phyloP scores from a whole-genome alignment of 164 flowering plant genomes.

The Magnolia officinalis region DNA sequence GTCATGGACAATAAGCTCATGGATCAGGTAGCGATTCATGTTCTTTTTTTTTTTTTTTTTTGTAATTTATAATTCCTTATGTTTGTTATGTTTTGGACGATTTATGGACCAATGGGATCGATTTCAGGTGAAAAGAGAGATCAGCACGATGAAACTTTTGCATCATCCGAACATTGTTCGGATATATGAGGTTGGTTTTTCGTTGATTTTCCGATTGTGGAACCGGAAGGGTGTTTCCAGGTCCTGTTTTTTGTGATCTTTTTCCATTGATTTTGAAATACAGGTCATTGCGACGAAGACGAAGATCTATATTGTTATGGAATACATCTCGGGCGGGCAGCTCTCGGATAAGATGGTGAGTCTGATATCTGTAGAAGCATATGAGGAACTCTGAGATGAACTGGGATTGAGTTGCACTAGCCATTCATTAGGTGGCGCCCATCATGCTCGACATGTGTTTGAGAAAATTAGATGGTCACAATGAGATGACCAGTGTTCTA shows the following conservation, averaged over 20 bases:
- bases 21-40: conserved; percentile 37
- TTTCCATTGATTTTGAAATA: neutral
- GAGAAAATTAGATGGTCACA: too few relatives aligned
- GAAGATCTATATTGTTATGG: conserved; percentile 69
- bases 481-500: too few relatives aligned
- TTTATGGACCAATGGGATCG: neutral
- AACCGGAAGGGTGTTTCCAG: neutral
- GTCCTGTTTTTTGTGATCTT: neutral
- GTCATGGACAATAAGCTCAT: conserved; percentile 51
- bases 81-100: neutral
- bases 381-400: neutral
- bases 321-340: conserved; percentile 67
- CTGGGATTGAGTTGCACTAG: too few relatives aligned
- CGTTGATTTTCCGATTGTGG: neutral
- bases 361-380: neutral
- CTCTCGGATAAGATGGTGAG: conserved; percentile 69
- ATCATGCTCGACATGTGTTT: too few relatives aligned
- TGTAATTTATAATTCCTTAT: neutral
- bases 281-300: conserved; percentile 78
- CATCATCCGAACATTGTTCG: conserved; percentile 71
- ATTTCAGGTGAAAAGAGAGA: conserved; percentile 68
- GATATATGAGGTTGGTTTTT: conserved; percentile 53
- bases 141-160: conserved; percentile 69
- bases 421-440: too few relatives aligned
- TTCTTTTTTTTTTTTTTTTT: neutral